A percentile compares a stretch with the other conserved stretches of the same genome.
Conservation (phyloP, 139 green algal genomes). For the Dunaliella sp. region DNA sequence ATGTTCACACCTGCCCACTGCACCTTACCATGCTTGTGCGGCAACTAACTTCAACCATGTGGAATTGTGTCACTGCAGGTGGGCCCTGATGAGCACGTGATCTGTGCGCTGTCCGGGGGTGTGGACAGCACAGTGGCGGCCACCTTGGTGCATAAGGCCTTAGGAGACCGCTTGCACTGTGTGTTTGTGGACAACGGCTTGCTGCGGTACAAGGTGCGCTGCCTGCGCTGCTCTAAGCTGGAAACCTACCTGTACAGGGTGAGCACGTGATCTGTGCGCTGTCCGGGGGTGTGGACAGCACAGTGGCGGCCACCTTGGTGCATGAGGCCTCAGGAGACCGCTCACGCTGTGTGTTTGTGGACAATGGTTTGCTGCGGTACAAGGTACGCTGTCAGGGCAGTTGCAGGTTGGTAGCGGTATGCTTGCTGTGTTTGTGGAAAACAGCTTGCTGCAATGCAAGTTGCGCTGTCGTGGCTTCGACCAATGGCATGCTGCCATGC, state of each 20-base stretch:
- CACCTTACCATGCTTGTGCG: too few species aligned
- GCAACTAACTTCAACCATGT: too few species aligned
- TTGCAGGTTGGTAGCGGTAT: too few species aligned
- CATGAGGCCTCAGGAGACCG: slow-evolving; percentile 87
- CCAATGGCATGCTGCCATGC: too few species aligned
- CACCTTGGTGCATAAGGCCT: slow-evolving; percentile 88
- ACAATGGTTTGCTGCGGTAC: slow-evolving; percentile 95
- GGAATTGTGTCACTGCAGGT: too few species aligned
- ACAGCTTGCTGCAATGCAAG: slow-evolving; percentile 92
- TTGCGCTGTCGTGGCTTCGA: too few species aligned
- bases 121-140: slow-evolving; percentile 97
- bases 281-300: slow-evolving; percentile 94
- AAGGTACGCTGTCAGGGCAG: too few species aligned
- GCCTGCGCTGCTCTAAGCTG: too few species aligned
- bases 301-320: slow-evolving; percentile 94
- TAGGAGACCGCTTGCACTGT: slow-evolving; percentile 95
- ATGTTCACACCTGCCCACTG: too few species aligned
- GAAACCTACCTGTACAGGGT: too few species aligned
- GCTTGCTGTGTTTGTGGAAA: slow-evolving; percentile 99
- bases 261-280: slow-evolving; percentile 98
- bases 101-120: slow-evolving; percentile 96
- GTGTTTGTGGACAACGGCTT: slow-evolving; percentile 99
- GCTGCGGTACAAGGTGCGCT: slow-evolving; percentile 76
- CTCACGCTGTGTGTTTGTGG: slow-evolving; percentile 99
- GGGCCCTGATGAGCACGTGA: slow-evolving; percentile 86